A percentile compares a stretch with the other conserved stretches of the same genome.
These are phyloP conservation scores for Pseudogymnoascus sp. DNA, from an alignment of 2,329 filamentous ascomycete species.

Conservation along the genomic window DNA sequence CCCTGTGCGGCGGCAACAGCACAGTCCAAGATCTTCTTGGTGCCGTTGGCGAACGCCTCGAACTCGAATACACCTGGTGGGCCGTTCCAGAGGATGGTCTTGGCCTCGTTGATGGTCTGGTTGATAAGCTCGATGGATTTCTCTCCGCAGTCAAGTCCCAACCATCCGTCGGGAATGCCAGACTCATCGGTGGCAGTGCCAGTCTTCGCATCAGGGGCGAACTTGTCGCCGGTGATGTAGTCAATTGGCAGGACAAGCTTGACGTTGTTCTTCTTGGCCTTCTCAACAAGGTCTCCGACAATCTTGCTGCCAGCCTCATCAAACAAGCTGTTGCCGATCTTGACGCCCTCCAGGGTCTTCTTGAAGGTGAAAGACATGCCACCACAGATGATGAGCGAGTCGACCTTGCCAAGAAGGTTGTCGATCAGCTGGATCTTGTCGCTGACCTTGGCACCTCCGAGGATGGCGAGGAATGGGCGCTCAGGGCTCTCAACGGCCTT, in stretches of 20 bases:
- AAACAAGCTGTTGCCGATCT: constrained; percentile 85
- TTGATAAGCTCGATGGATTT: constrained; percentile 85
- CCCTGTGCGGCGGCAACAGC: constrained; percentile 70
- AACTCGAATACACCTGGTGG: constrained; percentile 97
- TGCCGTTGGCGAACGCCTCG: constrained; percentile 84
- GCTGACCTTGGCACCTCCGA: constrained; percentile 95
- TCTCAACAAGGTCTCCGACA: constrained; percentile 76
- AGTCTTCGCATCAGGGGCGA: constrained; percentile 71
- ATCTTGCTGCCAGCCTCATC: constrained; percentile 92
- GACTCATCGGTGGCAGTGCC: constrained; percentile 75
- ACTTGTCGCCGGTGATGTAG: constrained; percentile 95
- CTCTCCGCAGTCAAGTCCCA: constrained; percentile 90
- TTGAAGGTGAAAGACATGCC: constrained; percentile 99
- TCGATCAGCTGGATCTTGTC: constrained; percentile 99
- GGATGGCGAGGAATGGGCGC: constrained; percentile 95
- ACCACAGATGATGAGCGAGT: constrained; percentile 93
- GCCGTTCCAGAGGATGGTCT: constrained; percentile 99
- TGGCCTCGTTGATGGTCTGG: constrained; percentile 72
- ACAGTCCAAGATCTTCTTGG: constrained; percentile 84
- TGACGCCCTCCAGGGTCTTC: constrained; percentile 87
- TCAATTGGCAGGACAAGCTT: constrained; percentile 90
- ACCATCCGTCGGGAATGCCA: constrained; percentile 94
- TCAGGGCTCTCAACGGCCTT: constrained; percentile 88
- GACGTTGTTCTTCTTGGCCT: constrained; percentile 94
- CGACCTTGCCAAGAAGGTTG: constrained; percentile 95